Percentiles rank a stretch among this genome's conserved stretches.
Conservation (phyloP, 2,329 filamentous ascomycete genomes). For the Didymella lethalis region DNA sequence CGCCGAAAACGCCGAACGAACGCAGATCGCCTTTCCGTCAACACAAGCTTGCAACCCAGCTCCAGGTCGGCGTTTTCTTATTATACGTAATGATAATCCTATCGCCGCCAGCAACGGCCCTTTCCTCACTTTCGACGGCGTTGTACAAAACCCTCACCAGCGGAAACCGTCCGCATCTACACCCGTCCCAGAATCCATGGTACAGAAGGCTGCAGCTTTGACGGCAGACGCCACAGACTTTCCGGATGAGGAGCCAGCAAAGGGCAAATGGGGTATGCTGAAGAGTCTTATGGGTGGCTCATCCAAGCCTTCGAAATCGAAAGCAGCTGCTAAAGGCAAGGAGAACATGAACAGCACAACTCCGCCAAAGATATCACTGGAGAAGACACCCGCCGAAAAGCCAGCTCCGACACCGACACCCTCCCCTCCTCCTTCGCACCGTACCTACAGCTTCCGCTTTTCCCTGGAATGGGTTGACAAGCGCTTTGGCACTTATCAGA, state of each 20-base stretch:
- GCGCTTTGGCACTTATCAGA: constrained; percentile 64
- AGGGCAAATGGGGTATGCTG: constrained; percentile 67
- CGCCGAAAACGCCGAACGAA: constrained; percentile 69
- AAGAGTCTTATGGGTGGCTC: constrained; percentile 67
- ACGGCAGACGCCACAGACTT: constrained; percentile 46
- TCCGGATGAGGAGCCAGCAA: constrained; percentile 57
- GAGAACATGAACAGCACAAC: constrained; percentile 29
- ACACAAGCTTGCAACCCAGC: constrained; percentile 85
- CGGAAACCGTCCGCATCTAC: constrained; percentile 37
- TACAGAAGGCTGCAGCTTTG: constrained; percentile 41
- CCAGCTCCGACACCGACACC: constrained; percentile 41
- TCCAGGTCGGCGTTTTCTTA: constrained; percentile 84
- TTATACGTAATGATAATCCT: constrained; percentile 80
- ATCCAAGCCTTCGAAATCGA: constrained; percentile 53
- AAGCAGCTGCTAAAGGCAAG: constrained; percentile 41
- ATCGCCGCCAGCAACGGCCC: constrained; percentile 60
- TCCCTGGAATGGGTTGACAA: constrained; percentile 72
- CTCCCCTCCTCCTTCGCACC: constrained; percentile 62
- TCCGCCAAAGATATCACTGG: constrained; percentile 12
- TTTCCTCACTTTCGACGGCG: constrained; percentile 71
- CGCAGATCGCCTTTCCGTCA: constrained; percentile 67
- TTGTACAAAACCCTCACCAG: constrained; percentile 55
- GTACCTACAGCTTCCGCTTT: constrained; percentile 75
- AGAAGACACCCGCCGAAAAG: constrained; percentile 17
- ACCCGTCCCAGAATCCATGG: constrained; percentile 33